A percentile compares a stretch with the other conserved stretches of the same genome.
These are phyloP conservation scores for Hypseocharis bilobata DNA, from an alignment of 441 rosid genomes.

Conservation along the genomic window DNA sequence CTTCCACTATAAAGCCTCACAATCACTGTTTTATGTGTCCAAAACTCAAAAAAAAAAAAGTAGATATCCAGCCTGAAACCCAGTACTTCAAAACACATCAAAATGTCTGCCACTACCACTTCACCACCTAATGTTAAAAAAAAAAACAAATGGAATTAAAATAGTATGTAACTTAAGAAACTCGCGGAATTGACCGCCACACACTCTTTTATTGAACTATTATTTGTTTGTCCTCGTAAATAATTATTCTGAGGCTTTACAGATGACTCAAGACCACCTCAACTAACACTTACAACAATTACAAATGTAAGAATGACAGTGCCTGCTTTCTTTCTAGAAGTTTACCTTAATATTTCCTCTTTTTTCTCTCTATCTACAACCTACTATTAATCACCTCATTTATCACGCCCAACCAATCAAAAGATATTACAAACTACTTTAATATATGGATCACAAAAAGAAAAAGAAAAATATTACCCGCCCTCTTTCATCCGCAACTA, in stretches of 20 bases:
- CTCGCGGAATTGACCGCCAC: too few relatives aligned
- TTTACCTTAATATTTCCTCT: neutral
- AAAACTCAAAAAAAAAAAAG: too few relatives aligned
- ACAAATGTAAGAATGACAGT: neutral
- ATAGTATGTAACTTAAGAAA: too few relatives aligned
- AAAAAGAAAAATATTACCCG: neutral
- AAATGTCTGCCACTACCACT: too few relatives aligned
- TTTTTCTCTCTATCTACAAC: slow-evolving; percentile 1
- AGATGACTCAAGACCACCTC: neutral
- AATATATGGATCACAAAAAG: neutral
- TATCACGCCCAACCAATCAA: neutral
- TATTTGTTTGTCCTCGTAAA: neutral
- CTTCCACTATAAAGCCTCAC: too few relatives aligned
- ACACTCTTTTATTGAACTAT: neutral
- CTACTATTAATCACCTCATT: neutral
- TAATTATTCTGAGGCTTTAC: neutral
- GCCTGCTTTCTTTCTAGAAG: neutral
- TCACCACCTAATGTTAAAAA: too few relatives aligned
- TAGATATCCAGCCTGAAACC: too few relatives aligned
- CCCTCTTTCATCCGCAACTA: slow-evolving; percentile 15
- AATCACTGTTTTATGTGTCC: too few relatives aligned
- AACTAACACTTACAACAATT: neutral
- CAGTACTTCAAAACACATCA: too few relatives aligned
- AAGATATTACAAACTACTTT: neutral
- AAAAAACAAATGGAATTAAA: too few relatives aligned